These are phyloP conservation scores for Diversispora eburnea DNA, from an alignment of 192 early-diverging fungal species.

Conservation along the genomic window DNA sequence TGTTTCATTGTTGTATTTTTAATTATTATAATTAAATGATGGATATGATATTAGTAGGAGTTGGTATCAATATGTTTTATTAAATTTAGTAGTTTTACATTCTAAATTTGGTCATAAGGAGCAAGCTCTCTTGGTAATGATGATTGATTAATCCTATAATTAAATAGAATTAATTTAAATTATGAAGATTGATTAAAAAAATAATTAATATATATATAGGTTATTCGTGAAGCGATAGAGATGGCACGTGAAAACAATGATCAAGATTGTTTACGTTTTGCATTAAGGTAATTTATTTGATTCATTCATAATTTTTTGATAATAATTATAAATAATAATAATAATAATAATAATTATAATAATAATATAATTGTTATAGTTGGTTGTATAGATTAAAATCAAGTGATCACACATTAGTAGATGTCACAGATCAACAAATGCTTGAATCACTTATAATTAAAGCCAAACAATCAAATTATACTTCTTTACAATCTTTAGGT, in stretches of 20 bases:
- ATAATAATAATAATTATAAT: neutral
- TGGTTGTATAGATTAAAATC: slow-evolving; percentile 30
- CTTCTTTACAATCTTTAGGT: slow-evolving; percentile 14
- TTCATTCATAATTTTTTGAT: neutral
- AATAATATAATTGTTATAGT: neutral
- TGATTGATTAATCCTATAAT: too few relatives aligned
- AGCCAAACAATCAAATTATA: slow-evolving; percentile 20
- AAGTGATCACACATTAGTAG: neutral
- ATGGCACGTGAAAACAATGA: slow-evolving; percentile 43
- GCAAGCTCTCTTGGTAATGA: slow-evolving; percentile 38
- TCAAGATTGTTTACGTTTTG: slow-evolving; percentile 44
- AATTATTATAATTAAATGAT: too few relatives aligned
- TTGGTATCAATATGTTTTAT: slow-evolving; percentile 43
- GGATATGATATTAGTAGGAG: neutral
- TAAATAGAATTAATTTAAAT: too few relatives aligned
- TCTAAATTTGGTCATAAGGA: slow-evolving; percentile 42
- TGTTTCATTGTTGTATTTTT: neutral
- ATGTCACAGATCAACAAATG: slow-evolving; percentile 26
- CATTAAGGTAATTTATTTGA: slow-evolving; percentile 34
- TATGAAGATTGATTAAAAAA: too few relatives aligned
- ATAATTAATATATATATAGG: too few relatives aligned
- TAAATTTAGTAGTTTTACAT: slow-evolving; percentile 44
- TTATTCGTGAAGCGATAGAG: slow-evolving; percentile 39
- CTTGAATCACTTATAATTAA: slow-evolving; percentile 26
- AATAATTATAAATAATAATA: neutral